phyloP scores from a whole-genome alignment of 2,329 filamentous ascomycete genomes.

The Clarireedia monteithiana region DNA sequence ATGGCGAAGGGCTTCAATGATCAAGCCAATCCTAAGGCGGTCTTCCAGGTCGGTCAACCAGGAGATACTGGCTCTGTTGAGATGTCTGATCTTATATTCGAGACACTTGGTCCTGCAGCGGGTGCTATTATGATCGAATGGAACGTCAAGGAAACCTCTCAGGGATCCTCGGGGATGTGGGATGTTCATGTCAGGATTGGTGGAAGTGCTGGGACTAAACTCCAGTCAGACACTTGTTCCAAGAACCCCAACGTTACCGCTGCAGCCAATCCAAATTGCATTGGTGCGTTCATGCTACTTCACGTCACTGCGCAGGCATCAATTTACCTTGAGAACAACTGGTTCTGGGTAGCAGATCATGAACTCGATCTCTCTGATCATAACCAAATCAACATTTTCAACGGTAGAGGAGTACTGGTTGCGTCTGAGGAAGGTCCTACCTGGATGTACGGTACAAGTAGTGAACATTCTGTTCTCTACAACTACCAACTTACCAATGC shows the following conservation, averaged over 20 bases:
- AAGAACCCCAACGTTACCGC: slow-evolving; percentile 64
- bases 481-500: slow-evolving; percentile 82
- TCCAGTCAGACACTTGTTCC: slow-evolving; percentile 67
- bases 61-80: slow-evolving; percentile 76
- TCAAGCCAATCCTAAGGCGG: slow-evolving; percentile 67
- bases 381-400: slow-evolving; percentile 80
- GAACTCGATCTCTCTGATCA: slow-evolving; percentile 70
- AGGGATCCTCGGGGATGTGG: slow-evolving; percentile 76
- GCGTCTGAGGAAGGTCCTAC: slow-evolving; percentile 65
- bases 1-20: slow-evolving; percentile 81
- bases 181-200: slow-evolving; percentile 94
- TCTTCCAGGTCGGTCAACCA: slow-evolving; percentile 73
- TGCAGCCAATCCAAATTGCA: slow-evolving; percentile 56
- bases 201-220: slow-evolving; percentile 72
- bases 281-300: slow-evolving; percentile 64
- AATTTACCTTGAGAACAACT: slow-evolving; percentile 80
- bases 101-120: slow-evolving; percentile 69
- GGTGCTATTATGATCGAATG: slow-evolving; percentile 89
- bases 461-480: slow-evolving; percentile 60
- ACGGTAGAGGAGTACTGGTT: slow-evolving; percentile 63
- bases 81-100: slow-evolving; percentile 80
- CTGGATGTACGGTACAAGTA: slow-evolving; percentile 75
- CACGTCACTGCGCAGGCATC: slow-evolving; percentile 56
- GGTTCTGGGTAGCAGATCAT: slow-evolving; percentile 89
- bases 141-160: slow-evolving; percentile 64